Base-by-base conservation (phyloP, 345 rosid genomes). In the Tarenaya hassleriana region DNA sequence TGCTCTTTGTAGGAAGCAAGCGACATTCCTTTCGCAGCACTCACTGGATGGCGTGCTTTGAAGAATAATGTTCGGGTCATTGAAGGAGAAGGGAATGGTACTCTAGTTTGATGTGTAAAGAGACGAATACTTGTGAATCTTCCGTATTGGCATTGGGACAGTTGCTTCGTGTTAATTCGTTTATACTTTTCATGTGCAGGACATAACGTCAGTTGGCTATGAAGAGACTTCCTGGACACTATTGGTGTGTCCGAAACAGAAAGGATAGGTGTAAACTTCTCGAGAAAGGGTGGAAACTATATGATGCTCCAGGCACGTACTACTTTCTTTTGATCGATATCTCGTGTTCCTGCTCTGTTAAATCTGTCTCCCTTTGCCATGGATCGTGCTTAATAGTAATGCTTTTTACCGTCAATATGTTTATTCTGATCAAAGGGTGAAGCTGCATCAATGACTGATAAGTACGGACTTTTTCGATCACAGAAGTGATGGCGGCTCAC, bases 21-120 rank as follows among this genome's bases (percentile, higher is more conserved):
- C 55, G 89, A 80, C 18, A 82, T 91, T 64, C 96, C 96, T 62
- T 91, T 91, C 73, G 96, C 98, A 42, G 89, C 98, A 3, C 69
- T 91, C 62, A 91, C 98, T 49, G 96, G 96, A 50, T 91, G 98
- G 98, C 83, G 96, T 50, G 98, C 86, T 67, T 69, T 91, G 56
- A 84, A 77, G 70, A 70, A 83, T 57, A 82, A 92, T 55, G 98
- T 96, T 47, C 76, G 98, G 75, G 78, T 87, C 52, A 58, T 69
- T 44, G n/a, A n/a, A n/a, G n/a, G n/a, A n/a, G 89, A 82, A 66
- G 98, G 96, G 98, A 86, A 84, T 47, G 77, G 2, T 64, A 52
- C 15, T 41, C 5, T n/a, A n/a, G n/a, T n/a, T n/a, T n/a, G n/a
- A n/a, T n/a, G n/a, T n/a, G n/a, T n/a, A n/a, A 24, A 5, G 29